Conservation (phyloP, 1,284 basidiomycete species). For the Heterobasidion occidentale region DNA sequence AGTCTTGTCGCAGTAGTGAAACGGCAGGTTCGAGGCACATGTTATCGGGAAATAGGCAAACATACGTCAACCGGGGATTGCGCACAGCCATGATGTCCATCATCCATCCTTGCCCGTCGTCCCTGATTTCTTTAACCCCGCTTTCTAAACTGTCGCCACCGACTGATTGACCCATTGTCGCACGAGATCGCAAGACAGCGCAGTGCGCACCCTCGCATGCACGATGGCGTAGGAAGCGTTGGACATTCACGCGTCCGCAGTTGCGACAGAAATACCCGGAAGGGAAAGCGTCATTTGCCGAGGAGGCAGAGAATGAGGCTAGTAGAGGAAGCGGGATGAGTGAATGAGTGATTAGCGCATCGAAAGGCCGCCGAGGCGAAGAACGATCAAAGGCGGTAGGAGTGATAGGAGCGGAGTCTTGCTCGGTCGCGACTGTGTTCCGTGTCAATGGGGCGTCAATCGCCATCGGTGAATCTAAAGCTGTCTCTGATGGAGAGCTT, state of each 20-base stretch:
- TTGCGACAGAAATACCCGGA: slow-evolving; percentile 31
- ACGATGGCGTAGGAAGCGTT: slow-evolving; percentile 29
- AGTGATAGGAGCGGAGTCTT: neutral
- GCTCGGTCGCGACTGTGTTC: neutral
- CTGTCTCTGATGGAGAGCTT: neutral
- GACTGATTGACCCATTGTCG: slow-evolving; percentile 1
- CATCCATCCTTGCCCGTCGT: neutral
- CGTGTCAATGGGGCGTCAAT: neutral
- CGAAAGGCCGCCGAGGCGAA: neutral
- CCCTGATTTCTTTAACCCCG: neutral
- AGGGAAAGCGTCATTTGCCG: slow-evolving; percentile 8
- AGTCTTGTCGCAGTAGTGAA: neutral
- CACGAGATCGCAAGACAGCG: neutral
- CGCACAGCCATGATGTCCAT: neutral
- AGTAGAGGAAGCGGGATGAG: slow-evolving; percentile 6
- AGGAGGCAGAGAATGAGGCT: slow-evolving; percentile 14
- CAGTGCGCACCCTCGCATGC: slow-evolving; percentile 27
- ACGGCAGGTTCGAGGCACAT: neutral
- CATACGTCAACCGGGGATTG: neutral
- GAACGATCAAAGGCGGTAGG: neutral
- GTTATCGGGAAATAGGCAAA: neutral
- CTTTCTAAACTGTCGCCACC: neutral
- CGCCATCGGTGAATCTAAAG: neutral
- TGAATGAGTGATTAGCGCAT: neutral
- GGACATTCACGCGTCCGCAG: slow-evolving; percentile 36